Base-by-base conservation (phyloP, 257 asterid genomes). In the Lantana camara region DNA sequence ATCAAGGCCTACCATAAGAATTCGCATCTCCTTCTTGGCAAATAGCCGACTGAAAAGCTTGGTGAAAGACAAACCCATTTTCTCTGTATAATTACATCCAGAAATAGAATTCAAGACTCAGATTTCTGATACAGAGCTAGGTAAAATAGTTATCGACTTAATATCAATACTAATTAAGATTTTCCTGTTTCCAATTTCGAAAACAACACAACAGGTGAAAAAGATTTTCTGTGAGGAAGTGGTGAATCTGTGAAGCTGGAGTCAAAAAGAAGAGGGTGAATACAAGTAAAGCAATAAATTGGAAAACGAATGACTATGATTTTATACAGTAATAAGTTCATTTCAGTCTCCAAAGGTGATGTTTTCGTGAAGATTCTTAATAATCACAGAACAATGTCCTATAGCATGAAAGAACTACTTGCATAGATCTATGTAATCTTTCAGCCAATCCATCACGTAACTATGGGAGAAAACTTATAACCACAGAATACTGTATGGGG, bases 1-100 rank as follows among this genome's bases (percentile, higher is more conserved):
- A 72, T 84, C 95, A 9, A 87, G 91, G 82, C 95, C 95, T 24
- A 87, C 89, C 95, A 87, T 87, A 67, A 87, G 87, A 45, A 87
- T 87, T 13, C 91, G 76, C 95, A 87, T 87, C 81, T 87, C 91
- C 82, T 73, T 87, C 80, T 84, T 87, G 73, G 95, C 95, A 67
- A 87, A 87, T 32, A 87, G 81, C 35, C 88, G 80, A 58, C 92
- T 84, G 73, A 87, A 87, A 60, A 87, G 91, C 85, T 87, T 87
- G 68, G 82, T 76, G 69, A 87, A 84, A n/a, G 95, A 84, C 74
- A 87, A 77, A 69, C 95, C 95, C 95, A 87, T 87, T 64, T 69
- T 74, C 59, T 63, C 80, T 52, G 77, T 57, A 82, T 70, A n/a
- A 71, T 45, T 47, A 52, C 51, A 71, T 71, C 32, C 32, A 69